phyloP scores from a whole-genome alignment of 305 asterid genomes.

The Euphrasia arctica region DNA sequence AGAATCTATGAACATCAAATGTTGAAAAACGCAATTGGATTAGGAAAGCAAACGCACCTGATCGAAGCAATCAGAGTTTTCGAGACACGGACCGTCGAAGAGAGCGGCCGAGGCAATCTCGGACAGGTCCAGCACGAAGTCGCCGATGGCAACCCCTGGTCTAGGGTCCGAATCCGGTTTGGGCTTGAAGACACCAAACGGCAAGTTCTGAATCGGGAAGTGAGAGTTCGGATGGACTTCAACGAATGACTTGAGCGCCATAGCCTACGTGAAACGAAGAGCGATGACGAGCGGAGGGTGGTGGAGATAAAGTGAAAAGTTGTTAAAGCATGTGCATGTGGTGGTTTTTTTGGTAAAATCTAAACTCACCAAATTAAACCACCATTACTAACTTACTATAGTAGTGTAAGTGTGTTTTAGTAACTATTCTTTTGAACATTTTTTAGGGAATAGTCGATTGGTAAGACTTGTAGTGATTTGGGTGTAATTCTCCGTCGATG shows the following conservation, averaged over 20 bases:
- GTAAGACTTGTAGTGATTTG: too few relatives aligned
- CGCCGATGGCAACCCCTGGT: conserved; percentile 86
- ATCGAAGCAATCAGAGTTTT: conserved; percentile 65
- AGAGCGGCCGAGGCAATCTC: conserved; percentile 66
- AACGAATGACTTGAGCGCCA: conserved; percentile 76
- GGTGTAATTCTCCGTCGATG: too few relatives aligned
- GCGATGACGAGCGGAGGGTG: too few relatives aligned
- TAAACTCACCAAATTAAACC: too few relatives aligned
- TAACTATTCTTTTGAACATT: too few relatives aligned
- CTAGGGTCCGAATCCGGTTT: conserved; percentile 50
- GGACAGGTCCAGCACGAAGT: conserved; percentile 75
- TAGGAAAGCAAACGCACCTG: conserved; percentile 47
- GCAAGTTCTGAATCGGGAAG: conserved; percentile 92
- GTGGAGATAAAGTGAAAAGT: too few relatives aligned
- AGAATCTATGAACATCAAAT: neutral
- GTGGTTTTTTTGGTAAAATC: too few relatives aligned
- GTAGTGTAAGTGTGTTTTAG: too few relatives aligned
- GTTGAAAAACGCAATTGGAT: neutral
- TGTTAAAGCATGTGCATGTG: too few relatives aligned
- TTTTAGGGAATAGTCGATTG: too few relatives aligned
- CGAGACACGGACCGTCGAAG: conserved; percentile 70
- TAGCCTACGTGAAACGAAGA: conserved; percentile 15
- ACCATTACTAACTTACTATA: too few relatives aligned
- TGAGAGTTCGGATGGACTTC: conserved; percentile 79
- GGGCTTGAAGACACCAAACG: conserved; percentile 84